Evolutionary conservation across 192 early-diverging fungal genomes (phyloP), one percentile per base, ranked within the genome.

Genomic region (Piromyces sp.): DNA sequence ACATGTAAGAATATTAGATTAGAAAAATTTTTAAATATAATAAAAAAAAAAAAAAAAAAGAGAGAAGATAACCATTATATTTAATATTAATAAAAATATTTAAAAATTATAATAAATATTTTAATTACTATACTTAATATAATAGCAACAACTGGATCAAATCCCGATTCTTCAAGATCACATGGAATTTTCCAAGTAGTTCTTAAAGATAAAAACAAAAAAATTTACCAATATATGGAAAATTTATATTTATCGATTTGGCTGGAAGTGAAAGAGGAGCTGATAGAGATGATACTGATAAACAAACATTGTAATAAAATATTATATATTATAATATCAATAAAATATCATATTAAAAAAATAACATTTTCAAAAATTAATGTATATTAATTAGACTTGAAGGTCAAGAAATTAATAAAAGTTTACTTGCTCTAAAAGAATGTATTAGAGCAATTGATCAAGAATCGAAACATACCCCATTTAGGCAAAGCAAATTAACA

Each of bases 331-430:
- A n/a, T n/a, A n/a, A n/a, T n/a, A n/a, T n/a, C n/a, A n/a, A n/a
- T n/a, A n/a, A n/a, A n/a, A n/a, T n/a, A n/a, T n/a, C n/a, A n/a
- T n/a, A n/a, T n/a, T n/a, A n/a, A n/a, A n/a, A n/a, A n/a, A n/a
- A n/a, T n/a, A n/a, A n/a, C n/a, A n/a, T n/a, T 33, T 33, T 6
- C 31, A 9, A 6, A 33, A 6, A 51, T 22, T 0, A 22, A 22
- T 15, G 17, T 22, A 51, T 51, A 51, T 51, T 22, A 51, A 22
- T 22, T 85, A 92, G 96, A 84, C 95, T 96, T 95, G 97, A 99
- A 84, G 98, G 97, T 22, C 94, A 96, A 5, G 97, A 99, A 87
- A 99, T 99, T 88, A 99, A 99, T 89, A 98, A 98, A 87, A 96
- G 95, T 85, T 88, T 99, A 83, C 87, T 99, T 80, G 98, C 98